Evolutionary conservation across 352 stramenopile genomes (phyloP).

Genomic region (Paralagenidium karlingii): DNA sequence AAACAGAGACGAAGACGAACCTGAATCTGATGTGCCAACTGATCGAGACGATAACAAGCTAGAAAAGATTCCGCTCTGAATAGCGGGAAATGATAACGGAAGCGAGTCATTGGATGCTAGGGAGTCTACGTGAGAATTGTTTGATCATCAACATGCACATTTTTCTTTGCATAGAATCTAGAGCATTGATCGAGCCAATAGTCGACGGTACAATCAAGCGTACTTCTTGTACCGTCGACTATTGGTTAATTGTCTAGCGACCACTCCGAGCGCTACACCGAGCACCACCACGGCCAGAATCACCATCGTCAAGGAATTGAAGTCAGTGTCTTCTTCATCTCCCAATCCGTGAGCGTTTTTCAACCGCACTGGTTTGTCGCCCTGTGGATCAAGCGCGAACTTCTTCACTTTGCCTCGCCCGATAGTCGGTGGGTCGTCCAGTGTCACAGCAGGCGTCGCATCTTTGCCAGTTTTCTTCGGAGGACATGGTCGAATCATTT

Average conservation of each 20-base stretch:
- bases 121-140: no score
- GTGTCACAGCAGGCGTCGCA: no score
- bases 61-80: conserved; percentile 1
- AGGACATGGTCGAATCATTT: conserved; percentile 49
- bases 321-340: conserved; percentile 2
- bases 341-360: conserved; percentile 1
- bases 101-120: no score
- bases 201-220: no score
- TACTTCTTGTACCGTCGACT: no score
- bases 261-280: not conserved
- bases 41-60: conserved; percentile 15
- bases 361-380: conserved; percentile 23
- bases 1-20: conserved; percentile 48
- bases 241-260: no score
- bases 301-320: conserved; percentile 1
- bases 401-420: no score
- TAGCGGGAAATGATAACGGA: no score
- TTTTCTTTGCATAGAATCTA: no score
- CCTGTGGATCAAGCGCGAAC: conserved; percentile 2
- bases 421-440: no score
- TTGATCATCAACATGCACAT: no score
- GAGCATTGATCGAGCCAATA: no score
- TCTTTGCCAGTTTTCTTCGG: conserved; percentile 40
- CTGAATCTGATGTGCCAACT: conserved; percentile 19
- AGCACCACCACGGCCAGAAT: conserved; percentile 1